Conservation (phyloP, 2,329 filamentous ascomycete species). For the Mollisia scopiformis region DNA sequence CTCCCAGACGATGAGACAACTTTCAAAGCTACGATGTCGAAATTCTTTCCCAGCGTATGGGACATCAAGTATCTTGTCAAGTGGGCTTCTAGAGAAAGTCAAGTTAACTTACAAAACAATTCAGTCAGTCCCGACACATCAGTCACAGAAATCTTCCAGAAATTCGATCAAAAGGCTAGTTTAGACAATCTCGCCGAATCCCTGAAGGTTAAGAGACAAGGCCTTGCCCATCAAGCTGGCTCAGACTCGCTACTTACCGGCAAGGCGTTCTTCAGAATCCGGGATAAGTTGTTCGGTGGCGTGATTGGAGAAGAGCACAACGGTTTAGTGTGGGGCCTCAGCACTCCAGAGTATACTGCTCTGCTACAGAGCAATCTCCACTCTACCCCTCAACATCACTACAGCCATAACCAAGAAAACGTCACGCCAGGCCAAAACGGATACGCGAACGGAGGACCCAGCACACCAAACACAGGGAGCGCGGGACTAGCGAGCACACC, state of each 20-base stretch:
- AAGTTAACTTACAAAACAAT: slow-evolving; percentile 65
- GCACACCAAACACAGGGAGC: slow-evolving; percentile 73
- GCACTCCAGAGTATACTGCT: slow-evolving; percentile 61
- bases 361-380: slow-evolving; percentile 43
- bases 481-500: slow-evolving; percentile 50
- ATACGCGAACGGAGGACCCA: slow-evolving; percentile 54
- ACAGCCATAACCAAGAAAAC: slow-evolving; percentile 44
- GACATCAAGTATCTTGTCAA: slow-evolving; percentile 99
- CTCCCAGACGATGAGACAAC: slow-evolving; percentile 88
- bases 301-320: slow-evolving; percentile 80
- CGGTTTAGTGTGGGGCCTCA: slow-evolving; percentile 92
- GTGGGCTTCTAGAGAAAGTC: slow-evolving; percentile 74
- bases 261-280: slow-evolving; percentile 92
- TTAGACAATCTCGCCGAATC: slow-evolving; percentile 94
- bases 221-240: slow-evolving; percentile 87
- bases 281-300: slow-evolving; percentile 84
- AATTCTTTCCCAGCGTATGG: slow-evolving; percentile 91
- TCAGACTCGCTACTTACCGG: slow-evolving; percentile 94
- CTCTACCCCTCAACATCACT: slow-evolving; percentile 41
- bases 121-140: slow-evolving; percentile 64
- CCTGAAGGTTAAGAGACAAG: slow-evolving; percentile 86
- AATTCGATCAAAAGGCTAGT: slow-evolving; percentile 87
- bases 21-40: slow-evolving; percentile 86
- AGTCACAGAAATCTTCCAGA: slow-evolving; percentile 56
- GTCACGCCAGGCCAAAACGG: slow-evolving; percentile 55